Evolutionary conservation across 306 rosid species (phyloP), one percentile per base, ranked within the genome.

Genomic region (Chamaecrista fasciculata): DNA sequence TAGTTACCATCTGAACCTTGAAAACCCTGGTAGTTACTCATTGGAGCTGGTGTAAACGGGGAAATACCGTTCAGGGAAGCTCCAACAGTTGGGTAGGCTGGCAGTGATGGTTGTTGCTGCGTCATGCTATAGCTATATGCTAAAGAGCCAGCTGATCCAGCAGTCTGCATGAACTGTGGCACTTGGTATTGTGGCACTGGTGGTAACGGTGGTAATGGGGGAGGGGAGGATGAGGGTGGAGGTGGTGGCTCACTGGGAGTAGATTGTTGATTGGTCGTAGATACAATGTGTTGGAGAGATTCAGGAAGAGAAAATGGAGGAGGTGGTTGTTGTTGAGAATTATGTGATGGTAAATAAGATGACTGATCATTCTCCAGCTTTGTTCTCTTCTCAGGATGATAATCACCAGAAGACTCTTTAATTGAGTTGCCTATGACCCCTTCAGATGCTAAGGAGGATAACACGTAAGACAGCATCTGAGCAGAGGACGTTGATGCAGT

Each of bases 381-480:
- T 10, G 52, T 77, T 78, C 88, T 85, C 82, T 87, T 87, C 70
- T 87, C 88, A 0, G 88, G 36, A 42, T 74, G 83, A 71, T 70
- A 83, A 42, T 80, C 81, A 6, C 68, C 69, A n/a, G 90, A 42
- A 56, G 87, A 64, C 58, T 85, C 90, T 57, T 80, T 78, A 31
- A 70, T 39, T 24, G 85, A 50, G 34, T 75, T 87, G 50, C 87
- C 77, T 31, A 87, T 87, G 29, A 87, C 90, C 11, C 93, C 88
- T 82, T 87, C 93, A 4, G 93, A 87, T 12, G 93, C 90, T 37
- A 87, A 76, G 53, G 93, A 87, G 53, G 93, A 87, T 20, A 87
- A 79, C 67, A 87, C 93, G 60, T 80, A 87, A 44, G 93, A 82
- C 23, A 87, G 88, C 93, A 87, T 82, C 81, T 87, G 88, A 28